Base-by-base conservation (phyloP, 2,329 filamentous ascomycete genomes). In the Alternaria arborescens region DNA sequence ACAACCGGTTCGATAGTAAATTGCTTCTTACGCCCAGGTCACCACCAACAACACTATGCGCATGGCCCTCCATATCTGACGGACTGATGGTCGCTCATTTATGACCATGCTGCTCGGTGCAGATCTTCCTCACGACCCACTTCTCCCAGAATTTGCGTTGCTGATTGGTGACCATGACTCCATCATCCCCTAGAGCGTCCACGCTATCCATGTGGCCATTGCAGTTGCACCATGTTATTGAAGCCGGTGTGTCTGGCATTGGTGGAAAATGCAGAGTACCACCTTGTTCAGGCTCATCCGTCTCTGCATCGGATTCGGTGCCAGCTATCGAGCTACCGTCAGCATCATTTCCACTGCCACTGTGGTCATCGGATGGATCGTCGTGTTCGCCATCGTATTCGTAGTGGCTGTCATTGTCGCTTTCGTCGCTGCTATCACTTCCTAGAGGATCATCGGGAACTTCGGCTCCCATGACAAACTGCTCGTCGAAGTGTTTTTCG, bases 121-220 rank as follows among this genome's bases (percentile, higher is more conserved):
- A 86, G 24, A 60, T 58, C 62, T 81, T 74, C 47, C 82, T 75
- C 12, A 85, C 69, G 12, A 84, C 82, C 85, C 85, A 87, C 65
- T 81, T 81, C 71, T 87, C 84, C 85, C 84, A 87, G 54, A 81
- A 77, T 66, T 85, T 86, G 52, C 85, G 80, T 66, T 86, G 83
- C 36, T 73, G 68, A 62, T 82, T 80, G n/a, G 77, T 79, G 5
- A 86, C 83, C 40, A 71, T 72, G 4, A 76, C 60, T 1, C 84
- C 84, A 64, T 86, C 80, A 65, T 86, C 85, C 16, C 77, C 80
- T 6, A 86, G 71, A 22, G 80, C 78, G 26, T 84, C 82, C 8
- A 79, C 75, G 54, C 74, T 79, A 46, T 80, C 77, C 53, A 79
- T 69, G 71, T 77, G 77, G 32, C 73, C 76, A 58, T 76, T 77